Percentiles rank a stretch among this genome's conserved stretches.
Evolutionary conservation across 2,329 filamentous ascomycete species (phyloP).

Genomic region (Apiospora phragmitis): DNA sequence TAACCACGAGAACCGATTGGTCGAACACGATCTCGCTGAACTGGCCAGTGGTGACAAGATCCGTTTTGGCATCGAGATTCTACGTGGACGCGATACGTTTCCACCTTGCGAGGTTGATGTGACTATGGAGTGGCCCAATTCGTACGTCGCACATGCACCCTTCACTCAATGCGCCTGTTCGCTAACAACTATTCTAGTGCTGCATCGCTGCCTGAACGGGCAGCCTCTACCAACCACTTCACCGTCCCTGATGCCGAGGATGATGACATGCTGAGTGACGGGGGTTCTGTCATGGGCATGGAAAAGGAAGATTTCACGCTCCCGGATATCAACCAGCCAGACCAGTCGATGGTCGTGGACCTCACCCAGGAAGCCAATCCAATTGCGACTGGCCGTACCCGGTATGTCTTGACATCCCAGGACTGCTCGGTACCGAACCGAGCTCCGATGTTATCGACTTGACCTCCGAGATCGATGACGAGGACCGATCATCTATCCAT

Average conservation of each 20-base stretch:
- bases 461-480: not conserved
- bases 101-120: constrained; percentile 40
- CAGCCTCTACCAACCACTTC: not conserved
- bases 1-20: constrained; percentile 25
- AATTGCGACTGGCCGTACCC: not conserved
- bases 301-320: not conserved
- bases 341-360: not conserved
- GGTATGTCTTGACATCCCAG: not conserved
- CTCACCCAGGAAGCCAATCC: not conserved
- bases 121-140: constrained; percentile 24
- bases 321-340: not conserved
- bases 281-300: not conserved
- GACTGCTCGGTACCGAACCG: not conserved
- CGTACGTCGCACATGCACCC: not conserved
- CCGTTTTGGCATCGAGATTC: constrained; percentile 42
- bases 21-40: constrained; percentile 15
- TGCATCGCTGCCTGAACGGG: not conserved
- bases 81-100: constrained; percentile 35
- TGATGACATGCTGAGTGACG: constrained; percentile 4
- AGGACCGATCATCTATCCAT: not conserved
- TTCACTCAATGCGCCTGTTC: not conserved
- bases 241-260: not conserved
- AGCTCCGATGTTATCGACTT: not conserved
- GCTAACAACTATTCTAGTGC: constrained; percentile 14
- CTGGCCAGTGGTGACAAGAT: constrained; percentile 38